Evolutionary conservation across 2,329 filamentous ascomycete species (phyloP), one percentile per base, ranked within the genome.

Genomic region (Arachnopeziza araneosa): DNA sequence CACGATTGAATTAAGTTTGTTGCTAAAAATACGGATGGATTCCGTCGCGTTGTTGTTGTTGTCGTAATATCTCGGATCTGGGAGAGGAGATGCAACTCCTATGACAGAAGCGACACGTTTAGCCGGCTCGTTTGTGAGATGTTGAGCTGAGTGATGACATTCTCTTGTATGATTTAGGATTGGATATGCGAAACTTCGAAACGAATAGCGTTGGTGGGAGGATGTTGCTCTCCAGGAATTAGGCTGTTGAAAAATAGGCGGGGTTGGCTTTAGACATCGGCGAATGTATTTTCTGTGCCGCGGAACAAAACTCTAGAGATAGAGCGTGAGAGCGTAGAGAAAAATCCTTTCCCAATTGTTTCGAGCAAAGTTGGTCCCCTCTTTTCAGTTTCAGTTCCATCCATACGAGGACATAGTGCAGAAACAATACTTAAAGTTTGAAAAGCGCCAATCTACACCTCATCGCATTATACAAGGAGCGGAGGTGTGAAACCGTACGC

Each of bases 231-330:
- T 0, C 79, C 78, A 1, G 80, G 77, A 1, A 80, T 77, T 55
- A 91, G 77, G 0, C 86, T 90, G 79, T 91, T 91, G 79, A 83
- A 90, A 75, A 91, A 90, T 14, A 91, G 78, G 1, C 88, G 82
- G 0, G 87, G 83, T 70, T 91, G 88, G 2, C 83, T 84, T 86
- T 87, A 91, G 70, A 85, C 84, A 69, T 91, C 87, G n/a, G 80
- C 73, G 70, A 91, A 90, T 1, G 84, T 87, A 0, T 79, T 75
- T n/a, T 85, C 84, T 21, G 83, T 76, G 17, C 76, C 76, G 54
- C 88, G 83, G 1, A 81, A 72, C 2, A 90, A 79, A 10, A 73
- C 73, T 24, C 86, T 86, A 1, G 72, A 75, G 12, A 73, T 73
- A 22, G 74, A 75, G 17, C 87, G 84, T 23, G 73, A 74, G 0